Percentiles rank a stretch among this genome's conserved stretches.
phyloP scores from a whole-genome alignment of 164 flowering plant genomes.

The Liquidambar formosana region DNA sequence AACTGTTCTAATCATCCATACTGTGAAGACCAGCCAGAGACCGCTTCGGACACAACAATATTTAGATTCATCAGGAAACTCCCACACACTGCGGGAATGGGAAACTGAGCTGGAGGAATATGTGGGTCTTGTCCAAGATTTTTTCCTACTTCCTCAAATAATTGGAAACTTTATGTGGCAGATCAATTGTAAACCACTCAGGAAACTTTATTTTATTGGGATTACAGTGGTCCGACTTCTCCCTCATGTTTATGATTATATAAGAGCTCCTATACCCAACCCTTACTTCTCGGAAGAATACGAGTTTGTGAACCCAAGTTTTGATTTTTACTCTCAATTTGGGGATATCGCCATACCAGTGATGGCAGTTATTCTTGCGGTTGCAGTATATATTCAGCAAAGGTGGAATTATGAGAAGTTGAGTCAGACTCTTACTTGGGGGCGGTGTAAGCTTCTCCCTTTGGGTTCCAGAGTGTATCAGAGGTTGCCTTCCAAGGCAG shows the following conservation, averaged over 20 bases:
- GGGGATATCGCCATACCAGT: slow-evolving; percentile 71
- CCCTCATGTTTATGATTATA: slow-evolving; percentile 77
- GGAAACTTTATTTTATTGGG: slow-evolving; percentile 70
- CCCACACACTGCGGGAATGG: slow-evolving; percentile 47
- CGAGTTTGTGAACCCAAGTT: slow-evolving; percentile 72
- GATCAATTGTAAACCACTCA: slow-evolving; percentile 57
- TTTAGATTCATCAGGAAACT: slow-evolving; percentile 35
- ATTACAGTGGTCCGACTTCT: slow-evolving; percentile 72
- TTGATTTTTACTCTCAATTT: slow-evolving; percentile 71
- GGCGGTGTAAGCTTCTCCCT: slow-evolving; percentile 55
- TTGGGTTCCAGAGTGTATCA: slow-evolving; percentile 56
- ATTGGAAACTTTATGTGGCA: slow-evolving; percentile 81
- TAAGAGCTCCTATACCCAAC: slow-evolving; percentile 52
- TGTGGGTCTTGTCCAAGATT: slow-evolving; percentile 80
- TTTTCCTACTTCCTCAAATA: slow-evolving; percentile 85
- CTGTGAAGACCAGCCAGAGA: slow-evolving; percentile 30
- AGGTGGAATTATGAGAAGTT: slow-evolving; percentile 67
- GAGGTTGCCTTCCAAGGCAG: slow-evolving; percentile 55
- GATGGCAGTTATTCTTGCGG: slow-evolving; percentile 50
- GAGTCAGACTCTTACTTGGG: slow-evolving; percentile 32
- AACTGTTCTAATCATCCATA: slow-evolving; percentile 48
- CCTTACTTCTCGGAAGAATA: slow-evolving; percentile 70
- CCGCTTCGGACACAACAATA: slow-evolving; percentile 27
- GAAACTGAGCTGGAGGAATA: slow-evolving; percentile 74
- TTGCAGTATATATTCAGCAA: slow-evolving; percentile 68